Evolutionary conservation across 305 asterid genomes (phyloP), one percentile per base, ranked within the genome.

Genomic region (Fraxinus nigra): DNA sequence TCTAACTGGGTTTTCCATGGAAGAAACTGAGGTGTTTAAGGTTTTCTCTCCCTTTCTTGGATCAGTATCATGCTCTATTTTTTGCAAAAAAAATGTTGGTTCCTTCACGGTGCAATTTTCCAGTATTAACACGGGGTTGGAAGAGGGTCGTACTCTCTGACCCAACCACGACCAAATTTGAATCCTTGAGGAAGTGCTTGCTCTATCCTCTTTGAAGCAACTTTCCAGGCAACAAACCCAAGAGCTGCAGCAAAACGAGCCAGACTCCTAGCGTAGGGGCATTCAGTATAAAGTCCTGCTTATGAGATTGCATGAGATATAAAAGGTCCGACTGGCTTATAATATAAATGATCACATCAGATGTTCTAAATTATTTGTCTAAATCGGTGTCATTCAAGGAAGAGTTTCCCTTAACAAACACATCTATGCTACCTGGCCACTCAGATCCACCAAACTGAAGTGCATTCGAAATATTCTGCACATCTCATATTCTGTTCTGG

Each of bases 111-210:
- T 78, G 83, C 89, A 85, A 77, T 90, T 92, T 85, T 88, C 92
- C 59, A 91, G 90, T 84, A 94, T 86, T 80, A 91, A 78, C 28
- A 91, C 88, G 1, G 98, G 81, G 98, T 93, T 69, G 98, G 95
- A 81, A 89, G 97, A 56, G 98, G 97, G 82, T 97, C 99, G 30
- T 95, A 97, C 80, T 95, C 99, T 81, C 97, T 97, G 10, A 97
- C 98, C 99, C 98, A 97, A 20, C 99, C 99, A 63, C 89, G 92
- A 59, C 97, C 98, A 84, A 88, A 97, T 86, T 92, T 90, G 80
- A 84, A 86, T 35, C 91, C 99, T 82, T 91, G 84, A 85, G 99
- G 97, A 67, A 97, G 87, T 80, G 93, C 96, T 85, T 91, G 98
- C 85, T 93, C 98, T 65, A 97, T 95, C 83, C 93, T 92, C 85